Evolutionary conservation across 345 rosid genomes (phyloP), one percentile per base, ranked within the genome.

Genomic region (Bretschneidera sinensis): DNA sequence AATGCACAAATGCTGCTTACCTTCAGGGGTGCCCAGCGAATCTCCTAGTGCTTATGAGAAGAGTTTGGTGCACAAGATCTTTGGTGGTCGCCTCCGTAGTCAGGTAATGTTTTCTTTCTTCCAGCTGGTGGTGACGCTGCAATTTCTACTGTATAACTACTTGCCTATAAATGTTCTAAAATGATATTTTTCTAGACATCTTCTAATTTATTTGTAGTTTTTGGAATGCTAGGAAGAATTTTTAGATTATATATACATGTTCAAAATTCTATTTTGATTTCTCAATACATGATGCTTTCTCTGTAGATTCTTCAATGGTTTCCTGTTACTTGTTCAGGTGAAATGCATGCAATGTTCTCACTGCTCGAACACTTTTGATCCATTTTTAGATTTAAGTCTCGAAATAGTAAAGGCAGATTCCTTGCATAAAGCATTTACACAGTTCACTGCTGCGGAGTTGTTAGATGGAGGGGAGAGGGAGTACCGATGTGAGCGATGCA

Each of bases 1-100:
- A 39, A 94, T 94, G 99, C 97, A 94, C 67, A 94, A 88, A 68
- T 90, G 97, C 63, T 86, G 89, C 87, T 75, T 94, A 51, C 97
- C 99, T 24, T 90, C 90, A 31, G 97, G 99, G 65, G 92, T 94
- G 57, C 86, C 87, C 11, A 90, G 86, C 19, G 89, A 90, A 74
- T 94, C 99, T 10, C 79, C 95, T 49, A 69, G 85, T 70, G 99
- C 99, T 66, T 88, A 88, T 70, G 92, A 86, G 69, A 88, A 70
- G 74, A 94, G 99, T 80, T 78, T 88, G 82, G 97, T 94, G 5
- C 95, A 90, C 83, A 90, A 83, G 67, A 94, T 94, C 59, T 94
- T 94, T 73, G 99, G 99, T 17, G 99, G 99, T 55, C 88, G 78
- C 66, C 85, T 94, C 53, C 78, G 92, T 7, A 94, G 97, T 77